Base-by-base conservation (phyloP, 257 asterid genomes). In the Solanum neorickii region DNA sequence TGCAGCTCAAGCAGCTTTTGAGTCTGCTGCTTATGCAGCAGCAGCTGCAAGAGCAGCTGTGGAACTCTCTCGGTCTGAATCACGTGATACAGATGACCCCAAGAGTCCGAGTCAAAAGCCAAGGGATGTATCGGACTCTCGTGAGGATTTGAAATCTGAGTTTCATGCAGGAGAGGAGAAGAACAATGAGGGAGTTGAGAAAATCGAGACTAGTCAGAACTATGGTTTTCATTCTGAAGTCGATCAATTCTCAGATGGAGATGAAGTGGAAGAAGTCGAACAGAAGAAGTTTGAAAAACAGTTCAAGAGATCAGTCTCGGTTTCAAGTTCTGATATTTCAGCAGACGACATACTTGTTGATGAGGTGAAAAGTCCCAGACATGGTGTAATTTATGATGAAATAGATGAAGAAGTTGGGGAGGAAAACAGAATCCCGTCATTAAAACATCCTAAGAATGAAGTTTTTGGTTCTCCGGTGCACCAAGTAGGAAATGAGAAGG, bases 1-100 rank as follows among this genome's bases (percentile, higher is more conserved):
- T 74, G 99, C 99, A 66, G 99, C 99, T 1, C 98, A 95, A 89
- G 98, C 95, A 80, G 99, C 99, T 2, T 95, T 97, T 76, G 94
- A 95, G 31, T 95, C 98, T 2, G 99, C 99, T 7, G 98, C 98
- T 84, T 93, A 92, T 87, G 99, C 99, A 0, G 99, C 99, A 0
- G 93, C 88, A 2, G 99, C 99, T 49, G 99, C 99, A 73, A 92
- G 95, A 88, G 98, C 94, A 3, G 99, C 98, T 9, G 97, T 97
- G 78, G 93, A 95, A 56, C 92, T 96, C 52, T 94, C 98, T 33
- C 96, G 95, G 25, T 77, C 93, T 23, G 96, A 91, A 49, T 90
- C 96, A 3, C 86, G 86, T 6, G 96, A 90, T 77, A 91, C 93
- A 2, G 89, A 89, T 83, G 93, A 90, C 69, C 92, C 92, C 11